Evolutionary conservation across 257 asterid genomes (phyloP).

Genomic region (Nicotiana tomentosiformis): DNA sequence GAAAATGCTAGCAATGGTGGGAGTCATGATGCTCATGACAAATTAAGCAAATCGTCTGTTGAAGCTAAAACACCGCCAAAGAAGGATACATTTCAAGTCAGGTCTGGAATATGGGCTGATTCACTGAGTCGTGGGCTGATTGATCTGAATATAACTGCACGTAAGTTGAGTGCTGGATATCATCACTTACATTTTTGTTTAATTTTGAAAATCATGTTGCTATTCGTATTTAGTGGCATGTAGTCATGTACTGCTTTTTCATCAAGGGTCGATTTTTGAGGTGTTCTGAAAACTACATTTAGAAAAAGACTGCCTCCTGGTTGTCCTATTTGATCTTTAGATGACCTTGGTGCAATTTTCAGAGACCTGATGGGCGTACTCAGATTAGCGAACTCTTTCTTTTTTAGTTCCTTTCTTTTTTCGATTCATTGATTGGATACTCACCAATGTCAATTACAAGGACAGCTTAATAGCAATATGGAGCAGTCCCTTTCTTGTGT

Average conservation of each 20-base stretch:
- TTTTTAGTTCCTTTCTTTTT: not conserved
- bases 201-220: not conserved
- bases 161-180: constrained; percentile 42
- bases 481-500: not conserved
- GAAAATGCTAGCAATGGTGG: constrained; percentile 29
- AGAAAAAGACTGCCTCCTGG: not conserved
- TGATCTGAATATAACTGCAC: constrained; percentile 80
- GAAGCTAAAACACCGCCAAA: constrained; percentile 26
- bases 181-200: not conserved
- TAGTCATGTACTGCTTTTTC: not conserved
- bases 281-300: not conserved
- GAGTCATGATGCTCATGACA: constrained; percentile 27
- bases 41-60: constrained; percentile 11
- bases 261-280: not conserved
- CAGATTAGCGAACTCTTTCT: not conserved
- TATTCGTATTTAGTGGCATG: not conserved
- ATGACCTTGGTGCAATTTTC: not conserved
- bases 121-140: constrained; percentile 91
- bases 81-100: constrained; percentile 76
- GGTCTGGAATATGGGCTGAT: constrained; percentile 97
- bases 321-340: not conserved
- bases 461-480: not conserved
- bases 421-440: not conserved
- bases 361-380: not conserved
- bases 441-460: not conserved